phyloP scores from a whole-genome alignment of 306 rosid genomes.

The Lupinus albus region DNA sequence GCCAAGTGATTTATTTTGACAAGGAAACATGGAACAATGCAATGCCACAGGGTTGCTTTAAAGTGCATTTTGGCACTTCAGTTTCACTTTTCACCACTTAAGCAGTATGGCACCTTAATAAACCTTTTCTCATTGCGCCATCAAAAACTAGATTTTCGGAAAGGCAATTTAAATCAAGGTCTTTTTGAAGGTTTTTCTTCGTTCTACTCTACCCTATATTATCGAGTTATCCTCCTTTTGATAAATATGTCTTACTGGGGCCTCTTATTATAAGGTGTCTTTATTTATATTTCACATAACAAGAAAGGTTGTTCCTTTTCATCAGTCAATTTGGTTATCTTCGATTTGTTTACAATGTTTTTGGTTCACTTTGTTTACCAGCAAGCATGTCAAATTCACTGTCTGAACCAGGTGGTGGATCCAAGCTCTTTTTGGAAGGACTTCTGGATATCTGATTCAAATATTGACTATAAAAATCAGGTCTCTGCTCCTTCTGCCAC shows the following conservation, averaged over 20 bases:
- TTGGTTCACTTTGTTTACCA: slow-evolving; percentile 50
- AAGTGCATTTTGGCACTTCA: neutral
- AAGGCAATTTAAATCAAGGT: neutral
- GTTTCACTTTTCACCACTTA: slow-evolving; percentile 1
- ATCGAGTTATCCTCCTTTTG: neutral
- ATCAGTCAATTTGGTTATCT: slow-evolving; percentile 8
- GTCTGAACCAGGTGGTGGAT: slow-evolving; percentile 52
- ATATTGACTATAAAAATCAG: slow-evolving; percentile 65
- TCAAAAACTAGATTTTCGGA: neutral
- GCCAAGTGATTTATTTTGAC: neutral
- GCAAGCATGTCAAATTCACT: slow-evolving; percentile 82
- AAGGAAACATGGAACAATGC: slow-evolving; percentile 10
- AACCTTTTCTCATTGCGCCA: too few relatives aligned
- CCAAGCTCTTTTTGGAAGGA: slow-evolving; percentile 60
- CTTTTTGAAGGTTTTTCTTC: neutral
- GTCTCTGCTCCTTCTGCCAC: slow-evolving; percentile 72
- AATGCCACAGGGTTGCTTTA: neutral
- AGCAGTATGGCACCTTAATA: neutral
- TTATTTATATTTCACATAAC: too few relatives aligned
- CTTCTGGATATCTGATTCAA: slow-evolving; percentile 66
- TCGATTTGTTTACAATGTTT: slow-evolving; percentile 8
- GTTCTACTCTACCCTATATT: neutral
- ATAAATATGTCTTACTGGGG: slow-evolving; percentile 11
- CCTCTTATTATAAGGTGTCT: neutral
- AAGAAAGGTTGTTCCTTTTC: neutral